Evolutionary conservation across 768 basidiomycete species (phyloP), one percentile per base, ranked within the genome.

Genomic region (Porphyrellus cyaneotinctus): DNA sequence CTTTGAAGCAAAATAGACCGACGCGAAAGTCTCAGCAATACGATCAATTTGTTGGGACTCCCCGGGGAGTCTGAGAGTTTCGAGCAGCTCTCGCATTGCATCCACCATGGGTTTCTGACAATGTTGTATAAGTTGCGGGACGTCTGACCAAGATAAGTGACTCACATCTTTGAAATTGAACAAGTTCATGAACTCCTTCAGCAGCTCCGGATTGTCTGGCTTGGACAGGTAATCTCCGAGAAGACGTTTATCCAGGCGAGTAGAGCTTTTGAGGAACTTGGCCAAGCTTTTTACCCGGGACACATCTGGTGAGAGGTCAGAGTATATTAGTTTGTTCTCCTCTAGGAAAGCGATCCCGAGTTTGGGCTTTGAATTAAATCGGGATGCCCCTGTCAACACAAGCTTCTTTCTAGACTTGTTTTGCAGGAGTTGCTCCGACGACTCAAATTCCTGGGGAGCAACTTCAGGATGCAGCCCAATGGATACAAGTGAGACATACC

Each of bases 331-430:
- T n/a, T 84, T 84, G 63, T 95, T 87, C 63, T 97, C 92, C 66
- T 97, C 93, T 32, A 98, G 76, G 72, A 92, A 97, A 3, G 91
- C 80, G 24, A 98, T 70, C 0, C 94, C 97, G 32, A 79, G 75
- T 70, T 95, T 98, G 1, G 97, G 95, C 71, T 97, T 97, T 14
- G 80, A 71, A 64, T 99, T 99, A 74, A 98, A 99, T 33, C 85
- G 83, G 2, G 83, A 72, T 6, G 91, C 90, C 4, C 92, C 95
- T 0, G 86, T 78, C 44, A 95, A 72, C 28, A 97, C 83, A 7
- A 94, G 74, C 48, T 89, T 87, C 70, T 99, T 99, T 64, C 83
- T 83, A 0, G 89, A 87, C 67, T 99, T 95, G 33, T 73, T 78
- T 56, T 78, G 76, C 48, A 81, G 76, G 33, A 89, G 77, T 18